Conservation (phyloP, 768 basidiomycete genomes). For the Hericium alpestre region DNA sequence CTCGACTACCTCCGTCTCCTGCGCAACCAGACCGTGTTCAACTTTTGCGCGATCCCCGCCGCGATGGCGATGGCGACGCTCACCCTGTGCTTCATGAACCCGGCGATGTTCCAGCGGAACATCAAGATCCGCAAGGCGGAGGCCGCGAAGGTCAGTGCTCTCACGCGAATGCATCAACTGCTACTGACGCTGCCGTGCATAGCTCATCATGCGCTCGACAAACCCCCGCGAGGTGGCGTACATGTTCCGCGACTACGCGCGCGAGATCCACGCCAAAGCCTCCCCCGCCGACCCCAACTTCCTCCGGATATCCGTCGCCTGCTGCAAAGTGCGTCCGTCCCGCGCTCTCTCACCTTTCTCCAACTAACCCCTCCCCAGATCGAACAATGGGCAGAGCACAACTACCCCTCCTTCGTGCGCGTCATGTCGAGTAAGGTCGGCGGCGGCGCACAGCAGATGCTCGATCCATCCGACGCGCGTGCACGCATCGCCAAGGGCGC, state of each 20-base stretch:
- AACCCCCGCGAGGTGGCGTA: slow-evolving; percentile 87
- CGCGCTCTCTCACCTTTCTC: slow-evolving; percentile 1
- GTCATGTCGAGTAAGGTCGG: slow-evolving; percentile 15
- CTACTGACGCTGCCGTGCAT: background rate
- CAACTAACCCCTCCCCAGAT: slow-evolving; percentile 38
- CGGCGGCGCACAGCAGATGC: slow-evolving; percentile 11
- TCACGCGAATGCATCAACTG: background rate
- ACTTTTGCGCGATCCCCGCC: slow-evolving; percentile 90
- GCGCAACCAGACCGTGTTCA: slow-evolving; percentile 88
- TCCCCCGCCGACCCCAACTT: slow-evolving; percentile 78
- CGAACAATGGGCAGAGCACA: slow-evolving; percentile 87
- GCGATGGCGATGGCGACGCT: slow-evolving; percentile 95
- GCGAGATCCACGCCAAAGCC: slow-evolving; percentile 75
- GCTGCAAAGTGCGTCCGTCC: slow-evolving; percentile 54
- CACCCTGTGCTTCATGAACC: slow-evolving; percentile 88
- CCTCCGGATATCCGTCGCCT: slow-evolving; percentile 71
- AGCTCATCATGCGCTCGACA: slow-evolving; percentile 89
- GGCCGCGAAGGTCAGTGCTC: slow-evolving; percentile 59
- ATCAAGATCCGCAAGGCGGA: slow-evolving; percentile 93
- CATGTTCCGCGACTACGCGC: slow-evolving; percentile 76
- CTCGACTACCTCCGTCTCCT: slow-evolving; percentile 84
- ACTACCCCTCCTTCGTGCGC: slow-evolving; percentile 85
- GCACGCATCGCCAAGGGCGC: slow-evolving; percentile 36
- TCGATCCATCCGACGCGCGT: slow-evolving; percentile 47
- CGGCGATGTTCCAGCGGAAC: slow-evolving; percentile 71